A percentile compares a stretch with the other conserved stretches of the same genome.
Evolutionary conservation across 108 stramenopile genomes (phyloP).

Genomic region (Cyclotella baltica): DNA sequence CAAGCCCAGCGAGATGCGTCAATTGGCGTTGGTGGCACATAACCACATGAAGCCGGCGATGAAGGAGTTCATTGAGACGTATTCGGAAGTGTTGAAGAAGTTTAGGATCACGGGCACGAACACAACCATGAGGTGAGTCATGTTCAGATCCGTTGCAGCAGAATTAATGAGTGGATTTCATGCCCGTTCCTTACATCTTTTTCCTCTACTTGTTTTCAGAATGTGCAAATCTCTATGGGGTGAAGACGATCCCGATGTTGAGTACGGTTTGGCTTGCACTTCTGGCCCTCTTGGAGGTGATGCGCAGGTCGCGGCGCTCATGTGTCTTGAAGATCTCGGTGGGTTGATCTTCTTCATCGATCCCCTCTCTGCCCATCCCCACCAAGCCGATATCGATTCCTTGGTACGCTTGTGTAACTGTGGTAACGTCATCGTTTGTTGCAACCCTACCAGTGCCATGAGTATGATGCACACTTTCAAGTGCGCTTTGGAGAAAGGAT

Average conservation of each 20-base stretch:
- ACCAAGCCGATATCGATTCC: conserved; percentile 49
- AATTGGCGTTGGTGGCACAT: conserved; percentile 43
- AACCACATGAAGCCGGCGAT: conserved; percentile 55
- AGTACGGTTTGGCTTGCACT: conserved; percentile 41
- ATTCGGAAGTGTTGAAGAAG: conserved; percentile 39
- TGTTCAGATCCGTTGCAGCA: too few species aligned
- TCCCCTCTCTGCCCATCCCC: conserved; percentile 49
- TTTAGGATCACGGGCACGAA: conserved; percentile 47
- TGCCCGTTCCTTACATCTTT: too few species aligned
- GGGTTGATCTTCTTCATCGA: conserved; percentile 47
- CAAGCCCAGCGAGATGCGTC: conserved; percentile 36
- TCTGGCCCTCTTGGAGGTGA: conserved; percentile 54
- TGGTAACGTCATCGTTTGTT: conserved; percentile 33
- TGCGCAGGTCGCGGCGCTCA: conserved; percentile 46
- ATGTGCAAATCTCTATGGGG: conserved; percentile 41
- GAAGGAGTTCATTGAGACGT: conserved; percentile 41
- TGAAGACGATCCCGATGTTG: conserved; percentile 30
- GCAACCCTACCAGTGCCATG: conserved; percentile 34
- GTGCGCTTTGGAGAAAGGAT: neutral
- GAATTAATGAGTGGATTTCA: too few species aligned
- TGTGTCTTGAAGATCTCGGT: conserved; percentile 40
- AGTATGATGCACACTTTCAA: conserved; percentile 27
- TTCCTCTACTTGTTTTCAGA: neutral
- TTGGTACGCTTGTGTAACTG: conserved; percentile 43
- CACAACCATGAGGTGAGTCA: conserved; percentile 25